Conservation (phyloP, 1,284 basidiomycete genomes). For the Jaminaea rosea region DNA sequence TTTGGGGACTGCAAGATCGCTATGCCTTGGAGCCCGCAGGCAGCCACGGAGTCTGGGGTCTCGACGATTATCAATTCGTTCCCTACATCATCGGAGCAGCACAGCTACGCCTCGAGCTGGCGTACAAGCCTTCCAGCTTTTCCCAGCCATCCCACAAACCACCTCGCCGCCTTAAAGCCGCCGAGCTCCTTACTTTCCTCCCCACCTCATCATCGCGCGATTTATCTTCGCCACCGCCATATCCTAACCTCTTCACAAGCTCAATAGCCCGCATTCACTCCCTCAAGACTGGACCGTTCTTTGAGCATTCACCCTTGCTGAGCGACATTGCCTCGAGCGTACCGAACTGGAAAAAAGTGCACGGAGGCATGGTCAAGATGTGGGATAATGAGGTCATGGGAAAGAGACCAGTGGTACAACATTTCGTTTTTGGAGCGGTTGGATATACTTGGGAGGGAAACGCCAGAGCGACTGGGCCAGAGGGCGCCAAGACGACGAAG, state of each 20-base stretch:
- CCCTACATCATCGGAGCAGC: constrained; percentile 87
- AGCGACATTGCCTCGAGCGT: constrained; percentile 76
- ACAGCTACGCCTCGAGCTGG: constrained; percentile 56
- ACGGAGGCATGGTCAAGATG: constrained; percentile 87
- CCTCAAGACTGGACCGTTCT: constrained; percentile 33
- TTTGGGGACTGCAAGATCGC: constrained; percentile 75
- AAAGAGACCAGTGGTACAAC: constrained; percentile 94
- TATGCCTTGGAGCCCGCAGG: constrained; percentile 60
- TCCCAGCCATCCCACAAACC: constrained; percentile 5
- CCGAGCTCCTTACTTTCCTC: constrained; percentile 5
- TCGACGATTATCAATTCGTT: constrained; percentile 83
- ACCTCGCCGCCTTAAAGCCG: neutral
- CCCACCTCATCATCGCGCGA: neutral
- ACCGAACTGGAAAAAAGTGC: constrained; percentile 78
- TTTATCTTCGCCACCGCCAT: constrained; percentile 6
- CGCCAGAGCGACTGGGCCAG: too few species aligned
- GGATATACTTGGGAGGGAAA: constrained; percentile 25
- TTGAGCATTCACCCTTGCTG: constrained; percentile 59
- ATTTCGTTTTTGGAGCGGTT: constrained; percentile 66
- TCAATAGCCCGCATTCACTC: constrained; percentile 58
- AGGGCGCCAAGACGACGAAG: too few species aligned
- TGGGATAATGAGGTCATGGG: constrained; percentile 90
- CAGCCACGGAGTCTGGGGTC: constrained; percentile 94
- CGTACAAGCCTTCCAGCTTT: constrained; percentile 2
- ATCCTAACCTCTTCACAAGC: constrained; percentile 42